Conservation (phyloP, 306 rosid genomes). For the Delonix regia region DNA sequence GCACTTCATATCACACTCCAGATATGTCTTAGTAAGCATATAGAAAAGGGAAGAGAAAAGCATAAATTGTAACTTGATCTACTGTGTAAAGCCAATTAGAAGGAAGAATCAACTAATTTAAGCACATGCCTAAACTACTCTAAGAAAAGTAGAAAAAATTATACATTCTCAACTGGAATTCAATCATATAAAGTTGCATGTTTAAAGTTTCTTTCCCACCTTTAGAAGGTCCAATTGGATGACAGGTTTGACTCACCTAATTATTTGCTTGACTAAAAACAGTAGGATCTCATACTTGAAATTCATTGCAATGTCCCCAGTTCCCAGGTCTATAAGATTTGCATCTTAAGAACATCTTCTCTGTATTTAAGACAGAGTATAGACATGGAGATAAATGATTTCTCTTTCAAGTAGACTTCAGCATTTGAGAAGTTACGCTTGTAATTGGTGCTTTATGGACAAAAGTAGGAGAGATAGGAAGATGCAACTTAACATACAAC, state of each 20-base stretch:
- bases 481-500: not conserved
- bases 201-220: slow-evolving; percentile 4
- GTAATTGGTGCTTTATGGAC: not conserved
- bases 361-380: not conserved
- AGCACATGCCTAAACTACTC: not conserved
- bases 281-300: not conserved
- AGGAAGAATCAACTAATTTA: slow-evolving; percentile 3
- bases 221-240: not conserved
- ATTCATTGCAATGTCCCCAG: not conserved
- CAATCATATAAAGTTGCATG: not conserved
- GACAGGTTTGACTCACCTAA: not conserved
- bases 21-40: slow-evolving; percentile 6
- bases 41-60: slow-evolving; percentile 16
- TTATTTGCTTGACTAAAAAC: not conserved
- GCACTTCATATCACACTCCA: slow-evolving; percentile 23
- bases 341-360: not conserved
- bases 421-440: not conserved
- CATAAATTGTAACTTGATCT: not conserved
- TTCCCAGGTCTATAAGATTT: not conserved
- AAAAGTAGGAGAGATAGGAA: slow-evolving; percentile 7
- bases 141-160: not conserved
- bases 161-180: slow-evolving; percentile 2
- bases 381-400: not conserved
- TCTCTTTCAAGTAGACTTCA: not conserved
- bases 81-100: slow-evolving; percentile 3